Conservation (phyloP, 2,329 filamentous ascomycete species). For the Alternaria arbusti region DNA sequence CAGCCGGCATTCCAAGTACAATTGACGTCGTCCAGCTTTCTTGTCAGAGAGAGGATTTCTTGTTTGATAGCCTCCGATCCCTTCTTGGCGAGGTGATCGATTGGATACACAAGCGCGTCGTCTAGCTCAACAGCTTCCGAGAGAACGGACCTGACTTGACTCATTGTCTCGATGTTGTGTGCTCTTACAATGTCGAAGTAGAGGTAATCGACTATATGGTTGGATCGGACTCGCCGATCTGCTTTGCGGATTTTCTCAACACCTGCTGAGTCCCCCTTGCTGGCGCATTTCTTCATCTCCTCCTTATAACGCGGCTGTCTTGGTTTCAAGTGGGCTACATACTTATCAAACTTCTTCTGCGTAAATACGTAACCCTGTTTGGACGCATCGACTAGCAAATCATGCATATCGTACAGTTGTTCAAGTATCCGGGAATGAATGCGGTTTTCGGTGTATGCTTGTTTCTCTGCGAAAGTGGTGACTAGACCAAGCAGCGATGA, state of each 20-base stretch:
- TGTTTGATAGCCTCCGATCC: conserved; percentile 3
- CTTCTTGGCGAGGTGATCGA: neutral
- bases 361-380: conserved; percentile 59
- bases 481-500: conserved; percentile 66
- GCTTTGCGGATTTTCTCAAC: conserved; percentile 24
- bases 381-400: conserved; percentile 54
- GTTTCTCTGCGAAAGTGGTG: conserved; percentile 68
- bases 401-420: conserved; percentile 50
- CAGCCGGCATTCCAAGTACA: conserved; percentile 11
- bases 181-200: conserved; percentile 61
- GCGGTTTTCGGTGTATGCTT: conserved; percentile 60
- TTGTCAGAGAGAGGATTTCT: conserved; percentile 14
- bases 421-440: conserved; percentile 32
- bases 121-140: conserved; percentile 29
- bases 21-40: conserved; percentile 2
- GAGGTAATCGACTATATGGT: conserved; percentile 68
- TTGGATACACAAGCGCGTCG: conserved; percentile 23
- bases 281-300: conserved; percentile 35
- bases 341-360: conserved; percentile 52
- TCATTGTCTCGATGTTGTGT: conserved; percentile 43
- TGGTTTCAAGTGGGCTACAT: conserved; percentile 63
- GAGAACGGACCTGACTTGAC: conserved; percentile 32
- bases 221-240: conserved; percentile 24
- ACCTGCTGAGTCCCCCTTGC: conserved; percentile 19
- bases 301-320: conserved; percentile 48